Conservation (phyloP, 352 stramenopile species). For the Peronospora farinosa region DNA sequence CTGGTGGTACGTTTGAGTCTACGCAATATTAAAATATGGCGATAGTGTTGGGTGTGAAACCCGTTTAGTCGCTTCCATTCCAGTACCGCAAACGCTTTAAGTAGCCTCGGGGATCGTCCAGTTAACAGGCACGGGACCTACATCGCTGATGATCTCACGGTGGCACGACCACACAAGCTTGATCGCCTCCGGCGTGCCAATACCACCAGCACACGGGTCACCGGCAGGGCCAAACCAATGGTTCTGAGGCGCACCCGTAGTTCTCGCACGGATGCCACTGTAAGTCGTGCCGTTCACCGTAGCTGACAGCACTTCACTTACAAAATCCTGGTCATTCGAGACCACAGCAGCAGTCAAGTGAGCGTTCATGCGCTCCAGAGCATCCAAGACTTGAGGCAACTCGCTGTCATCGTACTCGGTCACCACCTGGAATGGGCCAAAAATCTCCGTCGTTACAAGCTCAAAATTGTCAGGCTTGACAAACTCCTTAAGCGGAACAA, state of each 20-base stretch:
- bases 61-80: slow-evolving; percentile 6
- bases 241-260: slow-evolving; percentile 92
- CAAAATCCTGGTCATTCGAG: slow-evolving; percentile 94
- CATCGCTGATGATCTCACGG: slow-evolving; percentile 95
- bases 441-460: slow-evolving; percentile 94
- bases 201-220: slow-evolving; percentile 93
- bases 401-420: slow-evolving; percentile 92
- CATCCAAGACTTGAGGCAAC: slow-evolving; percentile 86
- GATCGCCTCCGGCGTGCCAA: slow-evolving; percentile 97
- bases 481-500: slow-evolving; percentile 94
- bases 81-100: slow-evolving; percentile 33
- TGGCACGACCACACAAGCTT: slow-evolving; percentile 98
- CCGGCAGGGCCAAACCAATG: slow-evolving; percentile 96
- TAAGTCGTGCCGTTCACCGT: slow-evolving; percentile 99
- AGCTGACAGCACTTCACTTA: slow-evolving; percentile 90
- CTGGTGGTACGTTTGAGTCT: slow-evolving; percentile 1
- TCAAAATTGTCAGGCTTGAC: slow-evolving; percentile 93
- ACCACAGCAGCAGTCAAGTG: slow-evolving; percentile 98
- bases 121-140: slow-evolving; percentile 55
- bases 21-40: slow-evolving; percentile 7
- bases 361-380: slow-evolving; percentile 93
- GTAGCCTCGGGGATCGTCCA: slow-evolving; percentile 82
- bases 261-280: slow-evolving; percentile 91
- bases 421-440: slow-evolving; percentile 97
- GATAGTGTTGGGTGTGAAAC: not conserved